Evolutionary conservation across 1,139 yeast species (phyloP), one percentile per base, ranked within the genome.

Genomic region (Hansenula lynferdii): DNA sequence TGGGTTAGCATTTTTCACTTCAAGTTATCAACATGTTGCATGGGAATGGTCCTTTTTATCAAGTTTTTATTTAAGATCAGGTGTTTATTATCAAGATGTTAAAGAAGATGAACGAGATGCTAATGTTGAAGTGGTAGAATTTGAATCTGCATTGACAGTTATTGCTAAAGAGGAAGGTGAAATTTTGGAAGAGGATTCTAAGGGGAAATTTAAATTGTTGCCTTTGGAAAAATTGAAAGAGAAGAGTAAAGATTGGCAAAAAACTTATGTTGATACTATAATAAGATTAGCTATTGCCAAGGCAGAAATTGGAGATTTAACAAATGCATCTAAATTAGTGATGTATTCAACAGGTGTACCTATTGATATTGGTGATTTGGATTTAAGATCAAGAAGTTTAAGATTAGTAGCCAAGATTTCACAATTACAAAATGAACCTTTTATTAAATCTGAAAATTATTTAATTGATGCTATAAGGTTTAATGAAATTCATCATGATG

Each of bases 381-480:
- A 33, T 40, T 53, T 41, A 48, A 61, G 42, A 49, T 60, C 44
- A 38, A 50, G 43, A 56, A 59, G 25, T 44, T 53, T 37, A 54
- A 53, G 50, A 49, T 55, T 36, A 45, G 55, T 43, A 35, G 51
- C 49, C 35, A 51, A 41, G 40, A 41, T 43, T 22, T 45, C 39
- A 3, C n/a, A 32, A 3, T 21, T 23, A 11, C 55, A 49, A 8
- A 49, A 50, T 5, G 49, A 55, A 1, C 53, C 57, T 31, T 37
- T 48, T 3, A 43, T 50, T 3, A 60, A 57, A 15, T 67, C 69
- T 28, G 64, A 68, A 23, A 35, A 43, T 5, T 67, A 69, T 38
- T 57, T 73, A 34, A 50, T 64, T 31, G 61, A 76, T 34, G 63
- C 77, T 2, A 54, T 76, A 14, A 62, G 60, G 24, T 71, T 45